Base-by-base conservation (phyloP, 257 asterid species). In the Jasminum sambac region DNA sequence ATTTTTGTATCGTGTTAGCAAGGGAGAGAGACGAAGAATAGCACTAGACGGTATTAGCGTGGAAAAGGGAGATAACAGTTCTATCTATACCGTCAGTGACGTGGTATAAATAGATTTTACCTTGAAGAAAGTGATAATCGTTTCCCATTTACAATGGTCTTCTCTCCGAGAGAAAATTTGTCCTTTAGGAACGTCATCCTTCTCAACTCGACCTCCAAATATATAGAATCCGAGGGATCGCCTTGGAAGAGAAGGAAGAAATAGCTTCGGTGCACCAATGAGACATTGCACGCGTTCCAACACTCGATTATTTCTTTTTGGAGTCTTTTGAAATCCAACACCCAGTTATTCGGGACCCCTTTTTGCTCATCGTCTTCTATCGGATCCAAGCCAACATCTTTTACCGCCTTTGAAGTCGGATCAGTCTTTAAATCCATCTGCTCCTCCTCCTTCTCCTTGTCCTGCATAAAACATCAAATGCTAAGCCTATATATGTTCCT, bases 191-290 rank as follows among this genome's bases (percentile, higher is more conserved):
- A 95, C 61, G 73, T 76, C 85, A 91, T 81, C 80, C 97, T 88
- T 79, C 98, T 83, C 70, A 88, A 39, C 74, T 95, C 99, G 0
- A 95, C 97, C 85, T 88, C 92, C 81, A 95, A 64, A 77, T 95
- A 91, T 72, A 95, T 79, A 50, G 99, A 95, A 36, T 95, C 99
- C 16, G 89, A 76, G 1, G 95, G 87, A 74, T 91, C 99, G 2
- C 99, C 97, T 82, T 77, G 95, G 77, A 95, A 95, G 24, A 95
- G 87, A 70, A 87, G 84, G 87, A 75, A 85, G 82, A 95, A 91
- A 74, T 89, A 95, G 65, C 96, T 85, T 71, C 99, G 78, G 74
- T 89, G 98, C n/a, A 84, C 91, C 12, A 95, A 79, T 1, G 98
- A 91, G 37, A 89, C 89, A 46, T 86, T 74, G 83, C 98, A 95